Conservation (phyloP, 768 basidiomycete species). For the Xanthoconium stramineum region DNA sequence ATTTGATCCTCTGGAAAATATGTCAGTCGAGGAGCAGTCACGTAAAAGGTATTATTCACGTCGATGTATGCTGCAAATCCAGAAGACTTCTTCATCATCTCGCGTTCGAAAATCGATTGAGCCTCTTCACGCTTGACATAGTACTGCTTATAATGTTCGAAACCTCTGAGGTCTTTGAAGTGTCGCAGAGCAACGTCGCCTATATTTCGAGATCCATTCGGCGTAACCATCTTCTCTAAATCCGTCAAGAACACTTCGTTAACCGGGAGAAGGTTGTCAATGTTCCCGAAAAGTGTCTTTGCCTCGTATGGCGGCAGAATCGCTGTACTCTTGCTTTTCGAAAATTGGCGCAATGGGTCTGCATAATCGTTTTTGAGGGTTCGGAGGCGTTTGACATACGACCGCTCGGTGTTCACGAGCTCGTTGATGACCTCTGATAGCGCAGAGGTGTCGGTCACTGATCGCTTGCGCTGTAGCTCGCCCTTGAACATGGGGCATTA, state of each 20-base stretch:
- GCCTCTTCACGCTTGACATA: constrained; percentile 93
- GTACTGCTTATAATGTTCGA: constrained; percentile 90
- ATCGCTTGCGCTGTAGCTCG: constrained; percentile 45
- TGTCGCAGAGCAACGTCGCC: constrained; percentile 86
- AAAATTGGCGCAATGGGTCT: constrained; percentile 84
- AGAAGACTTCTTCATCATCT: constrained; percentile 74
- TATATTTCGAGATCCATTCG: constrained; percentile 55
- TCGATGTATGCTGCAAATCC: constrained; percentile 86
- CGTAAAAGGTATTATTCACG: constrained; percentile 45
- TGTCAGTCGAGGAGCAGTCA: constrained; percentile 10
- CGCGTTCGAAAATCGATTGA: constrained; percentile 81
- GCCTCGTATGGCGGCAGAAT: constrained; percentile 91
- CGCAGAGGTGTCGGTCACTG: constrained; percentile 60
- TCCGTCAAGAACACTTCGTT: constrained; percentile 84
- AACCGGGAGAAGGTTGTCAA: constrained; percentile 85
- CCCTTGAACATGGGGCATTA: constrained; percentile 22
- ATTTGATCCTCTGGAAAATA: constrained; percentile 73
- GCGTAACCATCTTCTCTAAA: constrained; percentile 72
- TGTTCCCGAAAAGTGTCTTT: constrained; percentile 89
- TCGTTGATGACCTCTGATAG: constrained; percentile 79
- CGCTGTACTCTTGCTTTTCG: constrained; percentile 77
- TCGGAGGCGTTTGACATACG: constrained; percentile 80
- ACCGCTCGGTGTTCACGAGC: constrained; percentile 83
- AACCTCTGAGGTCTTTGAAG: constrained; percentile 79
- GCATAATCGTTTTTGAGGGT: constrained; percentile 88